Conservation (phyloP, 2,329 filamentous ascomycete species). For the Dothiorella sarmentorum region DNA sequence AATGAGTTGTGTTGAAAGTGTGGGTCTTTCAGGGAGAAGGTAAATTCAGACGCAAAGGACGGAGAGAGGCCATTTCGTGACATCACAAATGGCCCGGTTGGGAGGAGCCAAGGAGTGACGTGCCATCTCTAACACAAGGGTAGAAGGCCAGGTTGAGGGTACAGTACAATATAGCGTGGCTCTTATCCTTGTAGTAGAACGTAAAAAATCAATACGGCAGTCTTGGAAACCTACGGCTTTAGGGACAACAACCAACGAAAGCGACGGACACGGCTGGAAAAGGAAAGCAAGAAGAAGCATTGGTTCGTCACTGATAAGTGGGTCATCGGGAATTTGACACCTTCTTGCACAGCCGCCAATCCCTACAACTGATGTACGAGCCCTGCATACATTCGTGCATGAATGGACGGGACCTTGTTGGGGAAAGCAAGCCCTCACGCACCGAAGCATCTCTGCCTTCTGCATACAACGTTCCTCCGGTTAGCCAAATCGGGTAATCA, state of each 20-base stretch:
- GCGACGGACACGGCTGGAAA: not conserved
- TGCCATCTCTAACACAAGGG: no score
- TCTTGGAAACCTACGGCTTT: no score
- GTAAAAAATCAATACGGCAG: no score
- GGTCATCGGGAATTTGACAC: not conserved
- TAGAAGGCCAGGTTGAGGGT: no score
- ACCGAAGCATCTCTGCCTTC: not conserved
- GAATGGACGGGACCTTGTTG: not conserved
- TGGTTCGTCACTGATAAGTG: no score
- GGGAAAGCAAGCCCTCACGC: not conserved
- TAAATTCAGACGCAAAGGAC: not conserved
- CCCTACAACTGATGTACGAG: not conserved
- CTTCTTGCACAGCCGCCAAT: not conserved
- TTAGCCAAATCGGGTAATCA: not conserved
- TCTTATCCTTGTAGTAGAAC: no score
- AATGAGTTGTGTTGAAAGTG: not conserved
- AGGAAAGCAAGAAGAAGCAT: not conserved
- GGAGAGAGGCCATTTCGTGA: not conserved
- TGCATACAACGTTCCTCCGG: not conserved
- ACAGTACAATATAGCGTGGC: no score
- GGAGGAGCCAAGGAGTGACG: not conserved
- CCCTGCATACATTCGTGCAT: not conserved
- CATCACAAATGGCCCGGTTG: not conserved
- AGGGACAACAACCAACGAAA: not conserved
- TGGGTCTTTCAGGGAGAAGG: not conserved